These are phyloP conservation scores for Haplosporangium sp. DNA, from an alignment of 371 early-diverging fungal genomes.

Conservation along the genomic window DNA sequence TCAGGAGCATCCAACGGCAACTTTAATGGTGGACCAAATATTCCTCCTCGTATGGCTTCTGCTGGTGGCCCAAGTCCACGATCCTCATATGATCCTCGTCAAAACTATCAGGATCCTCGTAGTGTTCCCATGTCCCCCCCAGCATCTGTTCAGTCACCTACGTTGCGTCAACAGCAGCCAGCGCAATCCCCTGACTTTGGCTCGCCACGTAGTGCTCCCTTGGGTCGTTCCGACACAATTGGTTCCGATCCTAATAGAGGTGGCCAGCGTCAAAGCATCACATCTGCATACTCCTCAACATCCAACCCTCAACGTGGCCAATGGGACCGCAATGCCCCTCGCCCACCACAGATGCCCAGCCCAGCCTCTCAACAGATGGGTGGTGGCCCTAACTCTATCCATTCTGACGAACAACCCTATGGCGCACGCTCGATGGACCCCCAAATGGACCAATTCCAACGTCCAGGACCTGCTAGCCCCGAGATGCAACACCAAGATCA, in stretches of 20 bases:
- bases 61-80: constrained; percentile 20
- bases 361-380: constrained; percentile 19
- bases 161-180: constrained; percentile 15
- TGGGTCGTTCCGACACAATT: constrained; percentile 43
- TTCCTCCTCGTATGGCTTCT: constrained; percentile 48
- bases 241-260: constrained; percentile 37
- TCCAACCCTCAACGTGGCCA: constrained; percentile 38
- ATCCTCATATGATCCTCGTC: constrained; percentile 33
- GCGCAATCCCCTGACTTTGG: too few relatives aligned
- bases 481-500: constrained; percentile 31
- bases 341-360: constrained; percentile 29
- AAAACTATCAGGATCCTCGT: constrained; percentile 33
- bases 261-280: constrained; percentile 48
- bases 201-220: constrained; percentile 5
- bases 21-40: constrained; percentile 21
- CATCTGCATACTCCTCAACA: constrained; percentile 34
- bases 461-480: constrained; percentile 7
- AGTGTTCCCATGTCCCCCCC: constrained; percentile 14
- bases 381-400: constrained; percentile 22
- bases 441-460: constrained; percentile 18
- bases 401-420: constrained; percentile 19
- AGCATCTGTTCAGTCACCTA: constrained; percentile 11
- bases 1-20: constrained; percentile 8
- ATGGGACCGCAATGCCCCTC: constrained; percentile 37
- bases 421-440: constrained; percentile 13